Evolutionary conservation across 192 early-diverging fungal species (phyloP).

Genomic region (Rhizophagus prolifer): DNA sequence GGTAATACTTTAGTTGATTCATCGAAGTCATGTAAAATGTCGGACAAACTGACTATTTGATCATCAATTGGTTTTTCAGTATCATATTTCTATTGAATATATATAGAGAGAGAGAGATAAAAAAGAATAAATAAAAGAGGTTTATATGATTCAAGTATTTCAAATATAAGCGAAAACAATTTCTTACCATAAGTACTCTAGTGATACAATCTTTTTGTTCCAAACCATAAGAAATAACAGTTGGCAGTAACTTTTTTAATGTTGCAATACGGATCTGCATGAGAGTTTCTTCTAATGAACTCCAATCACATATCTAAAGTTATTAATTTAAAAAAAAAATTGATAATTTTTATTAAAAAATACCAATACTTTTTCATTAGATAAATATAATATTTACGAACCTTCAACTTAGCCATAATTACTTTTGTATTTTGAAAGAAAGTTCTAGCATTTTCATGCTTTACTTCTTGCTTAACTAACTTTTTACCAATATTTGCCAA

Average conservation of each 20-base stretch:
- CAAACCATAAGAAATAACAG: background rate
- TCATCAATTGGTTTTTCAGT: background rate
- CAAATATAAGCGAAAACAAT: background rate
- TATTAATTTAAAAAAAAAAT: too few species aligned
- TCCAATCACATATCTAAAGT: slow-evolving; percentile 19
- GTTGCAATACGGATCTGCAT: background rate
- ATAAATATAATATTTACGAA: background rate
- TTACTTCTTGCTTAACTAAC: slow-evolving; percentile 2
- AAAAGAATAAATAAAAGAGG: background rate
- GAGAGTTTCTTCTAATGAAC: background rate
- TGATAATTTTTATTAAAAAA: too few species aligned
- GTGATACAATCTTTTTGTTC: slow-evolving; percentile 14
- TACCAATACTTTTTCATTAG: background rate
- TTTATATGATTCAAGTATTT: too few species aligned
- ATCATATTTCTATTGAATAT: slow-evolving; percentile 9
- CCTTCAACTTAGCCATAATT: slow-evolving; percentile 15
- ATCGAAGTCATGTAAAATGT: background rate
- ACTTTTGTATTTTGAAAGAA: slow-evolving; percentile 24
- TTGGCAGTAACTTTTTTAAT: slow-evolving; percentile 5
- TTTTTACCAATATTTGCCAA: slow-evolving; percentile 6
- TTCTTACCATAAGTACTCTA: background rate
- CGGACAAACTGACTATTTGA: background rate
- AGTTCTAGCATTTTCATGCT: slow-evolving; percentile 15
- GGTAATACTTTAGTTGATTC: background rate
- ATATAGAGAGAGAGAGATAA: too few species aligned